Percentiles rank a stretch among this genome's conserved stretches.
phyloP scores from a whole-genome alignment of 1,139 yeast genomes.

The Kodamaea sp. region DNA sequence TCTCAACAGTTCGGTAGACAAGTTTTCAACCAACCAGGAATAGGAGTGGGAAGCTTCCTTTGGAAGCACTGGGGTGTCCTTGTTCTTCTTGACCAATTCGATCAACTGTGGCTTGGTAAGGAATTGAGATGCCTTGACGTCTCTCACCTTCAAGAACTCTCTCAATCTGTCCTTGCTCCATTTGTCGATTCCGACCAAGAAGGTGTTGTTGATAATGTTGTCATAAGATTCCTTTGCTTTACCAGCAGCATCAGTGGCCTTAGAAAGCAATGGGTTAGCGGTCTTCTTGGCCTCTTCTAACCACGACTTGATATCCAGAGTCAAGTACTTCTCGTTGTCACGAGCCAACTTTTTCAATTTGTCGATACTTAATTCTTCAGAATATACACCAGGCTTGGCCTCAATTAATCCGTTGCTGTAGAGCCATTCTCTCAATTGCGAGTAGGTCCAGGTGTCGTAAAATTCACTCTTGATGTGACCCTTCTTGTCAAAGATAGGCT shows the following conservation, averaged over 20 bases:
- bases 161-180: slow-evolving; percentile 53
- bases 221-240: slow-evolving; percentile 20
- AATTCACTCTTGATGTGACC: slow-evolving; percentile 46
- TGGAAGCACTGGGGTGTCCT: slow-evolving; percentile 38
- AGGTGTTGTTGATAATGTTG: slow-evolving; percentile 45
- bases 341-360: slow-evolving; percentile 21
- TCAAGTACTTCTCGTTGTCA: slow-evolving; percentile 33
- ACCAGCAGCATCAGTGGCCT: slow-evolving; percentile 21
- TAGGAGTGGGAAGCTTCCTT: slow-evolving; percentile 19
- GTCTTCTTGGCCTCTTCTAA: slow-evolving; percentile 24
- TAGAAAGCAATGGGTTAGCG: slow-evolving; percentile 23
- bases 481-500: slow-evolving; percentile 37
- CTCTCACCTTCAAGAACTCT: slow-evolving; percentile 54
- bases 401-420: slow-evolving; percentile 27
- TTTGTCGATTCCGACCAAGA: slow-evolving; percentile 43
- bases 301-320: slow-evolving; percentile 45
- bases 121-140: slow-evolving; percentile 45
- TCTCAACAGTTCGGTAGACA: slow-evolving; percentile 23
- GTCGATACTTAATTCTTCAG: slow-evolving; percentile 18
- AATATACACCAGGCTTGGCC: slow-evolving; percentile 24
- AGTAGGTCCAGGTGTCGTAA: slow-evolving; percentile 40
- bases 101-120: slow-evolving; percentile 49
- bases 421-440: slow-evolving; percentile 36
- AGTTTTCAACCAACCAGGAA: slow-evolving; percentile 22
- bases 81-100: slow-evolving; percentile 47